phyloP scores from a whole-genome alignment of 2,329 filamentous ascomycete genomes.

The Claviceps sp. region DNA sequence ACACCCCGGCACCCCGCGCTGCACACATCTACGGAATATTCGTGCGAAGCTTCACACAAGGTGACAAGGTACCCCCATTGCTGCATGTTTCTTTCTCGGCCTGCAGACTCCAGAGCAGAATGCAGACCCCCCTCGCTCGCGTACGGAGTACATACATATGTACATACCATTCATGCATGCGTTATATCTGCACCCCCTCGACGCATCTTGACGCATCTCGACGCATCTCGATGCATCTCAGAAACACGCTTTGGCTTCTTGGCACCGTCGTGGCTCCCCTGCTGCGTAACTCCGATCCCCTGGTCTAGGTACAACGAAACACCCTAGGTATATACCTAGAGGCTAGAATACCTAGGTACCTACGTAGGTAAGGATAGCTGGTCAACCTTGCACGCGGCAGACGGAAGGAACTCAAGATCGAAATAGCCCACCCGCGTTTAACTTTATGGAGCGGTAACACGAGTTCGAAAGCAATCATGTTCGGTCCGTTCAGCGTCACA shows the following conservation, averaged over 20 bases:
- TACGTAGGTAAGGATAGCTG: no score
- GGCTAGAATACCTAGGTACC: no score
- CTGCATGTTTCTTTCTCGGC: neutral
- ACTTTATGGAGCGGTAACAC: neutral
- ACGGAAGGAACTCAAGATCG: no score
- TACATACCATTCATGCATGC: neutral
- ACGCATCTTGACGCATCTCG: neutral
- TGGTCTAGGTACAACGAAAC: neutral
- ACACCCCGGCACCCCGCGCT: neutral
- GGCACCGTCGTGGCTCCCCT: neutral
- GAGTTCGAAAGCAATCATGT: neutral
- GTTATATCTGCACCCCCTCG: neutral
- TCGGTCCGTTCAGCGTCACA: neutral
- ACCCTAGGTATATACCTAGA: neutral
- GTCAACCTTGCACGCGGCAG: no score
- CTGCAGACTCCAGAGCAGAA: neutral
- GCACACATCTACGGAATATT: no score
- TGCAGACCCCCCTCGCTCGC: no score
- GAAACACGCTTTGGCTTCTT: neutral
- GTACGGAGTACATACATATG: no score
- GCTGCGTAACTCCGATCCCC: neutral
- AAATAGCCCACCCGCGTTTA: neutral
- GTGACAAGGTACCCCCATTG: no score
- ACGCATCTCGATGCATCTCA: neutral
- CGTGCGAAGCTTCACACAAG: neutral